phyloP scores from a whole-genome alignment of 106 monocot genomes.

The Dioscorea zingiberensis region DNA sequence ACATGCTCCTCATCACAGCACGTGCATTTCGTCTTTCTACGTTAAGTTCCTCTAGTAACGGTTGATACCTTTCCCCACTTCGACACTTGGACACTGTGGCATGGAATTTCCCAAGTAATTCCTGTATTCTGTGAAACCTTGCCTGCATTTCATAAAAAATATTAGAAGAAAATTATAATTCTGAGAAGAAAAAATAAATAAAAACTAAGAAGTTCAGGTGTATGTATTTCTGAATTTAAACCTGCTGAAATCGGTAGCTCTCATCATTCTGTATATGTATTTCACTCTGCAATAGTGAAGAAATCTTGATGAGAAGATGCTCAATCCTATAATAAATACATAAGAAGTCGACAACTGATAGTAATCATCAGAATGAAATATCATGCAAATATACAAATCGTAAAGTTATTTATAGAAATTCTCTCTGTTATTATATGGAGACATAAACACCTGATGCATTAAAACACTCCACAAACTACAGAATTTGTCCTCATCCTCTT shows the following conservation, averaged over 20 bases:
- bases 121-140: constrained; percentile 85
- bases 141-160: constrained; percentile 34
- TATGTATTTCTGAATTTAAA: constrained; percentile 1
- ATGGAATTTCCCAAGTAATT: constrained; percentile 82
- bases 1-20: constrained; percentile 62
- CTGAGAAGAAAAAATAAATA: not conserved
- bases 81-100: constrained; percentile 26
- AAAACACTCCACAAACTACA: too few relatives aligned
- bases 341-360: too few relatives aligned
- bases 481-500: too few relatives aligned
- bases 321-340: not conserved
- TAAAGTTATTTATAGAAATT: too few relatives aligned
- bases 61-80: constrained; percentile 29
- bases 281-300: constrained; percentile 62
- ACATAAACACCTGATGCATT: too few relatives aligned
- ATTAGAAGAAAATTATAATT: not conserved
- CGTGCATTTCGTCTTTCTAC: constrained; percentile 46
- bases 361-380: too few relatives aligned
- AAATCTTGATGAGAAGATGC: constrained; percentile 2
- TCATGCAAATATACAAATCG: too few relatives aligned
- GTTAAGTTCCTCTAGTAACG: constrained; percentile 64
- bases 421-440: too few relatives aligned
- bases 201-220: too few relatives aligned
- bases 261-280: constrained; percentile 77
- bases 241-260: constrained; percentile 84